Conservation (phyloP, 2,329 filamentous ascomycete genomes). For the Neopestalotiopsis clavispora region DNA sequence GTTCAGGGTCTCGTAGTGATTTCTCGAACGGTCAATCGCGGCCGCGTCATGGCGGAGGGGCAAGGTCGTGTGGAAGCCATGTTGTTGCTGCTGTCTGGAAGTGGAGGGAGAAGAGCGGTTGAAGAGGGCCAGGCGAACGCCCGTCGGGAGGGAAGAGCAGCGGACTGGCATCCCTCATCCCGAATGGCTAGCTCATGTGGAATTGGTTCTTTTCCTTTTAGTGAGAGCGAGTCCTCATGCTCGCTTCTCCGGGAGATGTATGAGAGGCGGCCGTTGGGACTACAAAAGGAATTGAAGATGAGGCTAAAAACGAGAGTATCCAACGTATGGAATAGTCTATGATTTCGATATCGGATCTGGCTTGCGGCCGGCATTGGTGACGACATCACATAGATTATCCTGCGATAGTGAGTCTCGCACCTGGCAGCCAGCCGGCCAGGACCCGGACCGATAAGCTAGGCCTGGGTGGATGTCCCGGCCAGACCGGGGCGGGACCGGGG, state of each 20-base stretch:
- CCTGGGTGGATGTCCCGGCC: background rate
- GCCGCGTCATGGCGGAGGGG: slow-evolving; percentile 33
- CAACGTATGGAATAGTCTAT: background rate
- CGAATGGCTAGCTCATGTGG: background rate
- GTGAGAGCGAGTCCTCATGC: background rate
- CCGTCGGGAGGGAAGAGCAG: slow-evolving; percentile 35
- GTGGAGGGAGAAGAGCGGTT: slow-evolving; percentile 2
- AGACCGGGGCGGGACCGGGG: background rate
- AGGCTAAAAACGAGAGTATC: background rate
- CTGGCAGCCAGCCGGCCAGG: background rate
- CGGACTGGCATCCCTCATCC: slow-evolving; percentile 19
- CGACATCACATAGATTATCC: slow-evolving; percentile 5
- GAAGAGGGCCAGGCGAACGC: slow-evolving; percentile 24
- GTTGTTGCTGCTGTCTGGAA: slow-evolving; percentile 12
- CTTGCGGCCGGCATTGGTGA: background rate
- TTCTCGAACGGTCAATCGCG: slow-evolving; percentile 46
- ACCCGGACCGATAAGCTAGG: background rate
- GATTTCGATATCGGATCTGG: slow-evolving; percentile 12
- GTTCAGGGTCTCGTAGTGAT: slow-evolving; percentile 83
- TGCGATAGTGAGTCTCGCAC: background rate
- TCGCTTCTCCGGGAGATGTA: background rate
- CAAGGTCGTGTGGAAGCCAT: slow-evolving; percentile 51
- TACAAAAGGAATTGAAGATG: background rate
- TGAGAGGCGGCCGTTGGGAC: background rate
- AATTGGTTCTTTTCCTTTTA: background rate